Conservation (phyloP, 495 filamentous ascomycete genomes). For the Aspergillus avenaceus region DNA sequence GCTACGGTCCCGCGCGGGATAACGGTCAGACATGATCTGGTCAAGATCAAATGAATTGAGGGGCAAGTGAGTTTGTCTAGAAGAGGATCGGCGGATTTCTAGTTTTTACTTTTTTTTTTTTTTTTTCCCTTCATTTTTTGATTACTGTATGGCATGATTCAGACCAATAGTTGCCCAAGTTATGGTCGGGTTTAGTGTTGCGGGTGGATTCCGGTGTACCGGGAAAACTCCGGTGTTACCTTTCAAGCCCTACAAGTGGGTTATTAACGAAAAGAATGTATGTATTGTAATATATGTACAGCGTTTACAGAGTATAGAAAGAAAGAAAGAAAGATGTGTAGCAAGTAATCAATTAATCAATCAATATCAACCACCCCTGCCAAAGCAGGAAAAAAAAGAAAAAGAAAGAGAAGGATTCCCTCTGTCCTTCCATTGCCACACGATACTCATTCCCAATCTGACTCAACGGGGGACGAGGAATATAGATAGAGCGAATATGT, state of each 20-base stretch:
- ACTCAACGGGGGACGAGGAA: too few species aligned
- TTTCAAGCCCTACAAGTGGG: neutral
- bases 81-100: too few species aligned
- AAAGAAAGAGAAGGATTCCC: neutral
- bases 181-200: neutral
- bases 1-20: neutral
- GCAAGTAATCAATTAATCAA: too few species aligned
- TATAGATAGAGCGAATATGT: too few species aligned
- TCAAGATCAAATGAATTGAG: neutral
- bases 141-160: neutral
- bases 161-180: neutral
- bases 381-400: neutral
- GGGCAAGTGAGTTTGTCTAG: too few species aligned
- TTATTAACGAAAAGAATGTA: neutral
- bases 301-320: too few species aligned
- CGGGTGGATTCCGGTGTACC: neutral
- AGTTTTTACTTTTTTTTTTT: too few species aligned
- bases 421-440: too few species aligned
- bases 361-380: too few species aligned
- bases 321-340: too few species aligned
- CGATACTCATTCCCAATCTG: too few species aligned
- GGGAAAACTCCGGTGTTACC: neutral
- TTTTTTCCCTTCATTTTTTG: too few species aligned
- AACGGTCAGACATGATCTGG: neutral
- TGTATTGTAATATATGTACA: neutral